Percentiles rank a stretch among this genome's conserved stretches.
Evolutionary conservation across 2,329 filamentous ascomycete species (phyloP).

Genomic region (Pyrenochaeta sp.): DNA sequence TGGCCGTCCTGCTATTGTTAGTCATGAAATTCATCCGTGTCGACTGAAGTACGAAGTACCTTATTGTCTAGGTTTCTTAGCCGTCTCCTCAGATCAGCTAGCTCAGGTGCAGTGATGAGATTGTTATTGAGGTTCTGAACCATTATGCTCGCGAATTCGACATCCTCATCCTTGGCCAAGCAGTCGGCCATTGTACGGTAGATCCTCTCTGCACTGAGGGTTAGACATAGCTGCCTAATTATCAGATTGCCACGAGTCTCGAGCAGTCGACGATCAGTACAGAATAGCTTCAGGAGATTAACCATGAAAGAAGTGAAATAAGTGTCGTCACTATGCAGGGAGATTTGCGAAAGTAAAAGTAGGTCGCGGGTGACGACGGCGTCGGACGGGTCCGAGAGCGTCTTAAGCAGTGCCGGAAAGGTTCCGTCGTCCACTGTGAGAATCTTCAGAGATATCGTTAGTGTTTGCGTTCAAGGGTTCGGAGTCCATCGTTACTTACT

Average conservation of each 20-base stretch:
- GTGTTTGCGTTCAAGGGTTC: not conserved
- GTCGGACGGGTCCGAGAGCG: conserved; percentile 92
- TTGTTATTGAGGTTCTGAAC: conserved; percentile 99
- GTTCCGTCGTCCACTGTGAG: conserved; percentile 97
- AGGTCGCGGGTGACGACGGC: conserved; percentile 95
- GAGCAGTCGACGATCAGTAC: conserved; percentile 87
- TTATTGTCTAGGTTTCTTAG: conserved; percentile 89
- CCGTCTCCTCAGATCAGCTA: conserved; percentile 88
- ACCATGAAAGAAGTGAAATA: conserved; percentile 99
- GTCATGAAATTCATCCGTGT: conserved; percentile 52
- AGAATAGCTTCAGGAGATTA: conserved; percentile 92
- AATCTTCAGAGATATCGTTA: conserved; percentile 37
- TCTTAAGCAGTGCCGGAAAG: conserved; percentile 95
- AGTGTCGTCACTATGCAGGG: conserved; percentile 92
- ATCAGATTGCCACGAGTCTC: conserved; percentile 96
- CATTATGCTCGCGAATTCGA: conserved; percentile 99
- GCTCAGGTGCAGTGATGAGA: conserved; percentile 93
- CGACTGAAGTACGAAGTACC: conserved; percentile 19
- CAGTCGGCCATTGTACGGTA: conserved; percentile 96
- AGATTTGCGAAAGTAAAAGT: conserved; percentile 93
- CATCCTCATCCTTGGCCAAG: conserved; percentile 95
- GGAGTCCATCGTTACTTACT: conserved; percentile 55
- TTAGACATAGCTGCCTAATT: conserved; percentile 92
- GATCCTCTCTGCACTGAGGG: conserved; percentile 91
- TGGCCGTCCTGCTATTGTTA: conserved; percentile 76